Evolutionary conservation across 2,329 filamentous ascomycete species (phyloP).

Genomic region (Fusarium xylarioides): DNA sequence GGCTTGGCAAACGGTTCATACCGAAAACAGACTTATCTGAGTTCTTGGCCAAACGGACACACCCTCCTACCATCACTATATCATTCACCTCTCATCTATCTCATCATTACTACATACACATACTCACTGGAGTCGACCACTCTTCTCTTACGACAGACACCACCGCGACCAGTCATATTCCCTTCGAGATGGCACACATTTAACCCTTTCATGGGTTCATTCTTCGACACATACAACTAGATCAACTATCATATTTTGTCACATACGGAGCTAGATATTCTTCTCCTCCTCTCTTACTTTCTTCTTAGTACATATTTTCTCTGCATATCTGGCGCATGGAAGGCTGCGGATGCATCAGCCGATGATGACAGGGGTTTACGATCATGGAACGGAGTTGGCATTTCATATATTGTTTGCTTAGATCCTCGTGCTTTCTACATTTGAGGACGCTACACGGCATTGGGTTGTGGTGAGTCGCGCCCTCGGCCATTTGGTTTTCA

Average conservation of each 20-base stretch:
- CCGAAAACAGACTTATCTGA: slow-evolving; percentile 59
- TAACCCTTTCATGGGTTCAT: not conserved
- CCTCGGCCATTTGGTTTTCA: slow-evolving; percentile 11
- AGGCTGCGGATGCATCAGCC: slow-evolving; percentile 38
- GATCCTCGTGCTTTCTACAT: slow-evolving; percentile 2
- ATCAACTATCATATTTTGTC: slow-evolving; percentile 1
- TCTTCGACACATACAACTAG: slow-evolving; percentile 15
- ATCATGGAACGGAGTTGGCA: slow-evolving; percentile 41
- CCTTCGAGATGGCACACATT: not conserved
- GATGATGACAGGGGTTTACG: slow-evolving; percentile 29
- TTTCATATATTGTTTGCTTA: slow-evolving; percentile 19
- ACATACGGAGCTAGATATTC: not conserved
- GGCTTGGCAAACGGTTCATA: slow-evolving; percentile 60
- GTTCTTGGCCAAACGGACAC: slow-evolving; percentile 8
- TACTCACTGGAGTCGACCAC: not conserved
- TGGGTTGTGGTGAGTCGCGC: not conserved
- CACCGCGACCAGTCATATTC: slow-evolving; percentile 19
- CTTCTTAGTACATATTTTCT: slow-evolving; percentile 30
- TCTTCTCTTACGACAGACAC: not conserved
- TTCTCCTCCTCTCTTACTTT: slow-evolving; percentile 13
- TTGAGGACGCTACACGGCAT: not conserved
- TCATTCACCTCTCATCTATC: not conserved
- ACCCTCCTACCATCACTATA: not conserved
- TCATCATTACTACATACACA: not conserved
- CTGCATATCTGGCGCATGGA: slow-evolving; percentile 42